phyloP scores from a whole-genome alignment of 768 basidiomycete species.

The Naganishia vishniacii region DNA sequence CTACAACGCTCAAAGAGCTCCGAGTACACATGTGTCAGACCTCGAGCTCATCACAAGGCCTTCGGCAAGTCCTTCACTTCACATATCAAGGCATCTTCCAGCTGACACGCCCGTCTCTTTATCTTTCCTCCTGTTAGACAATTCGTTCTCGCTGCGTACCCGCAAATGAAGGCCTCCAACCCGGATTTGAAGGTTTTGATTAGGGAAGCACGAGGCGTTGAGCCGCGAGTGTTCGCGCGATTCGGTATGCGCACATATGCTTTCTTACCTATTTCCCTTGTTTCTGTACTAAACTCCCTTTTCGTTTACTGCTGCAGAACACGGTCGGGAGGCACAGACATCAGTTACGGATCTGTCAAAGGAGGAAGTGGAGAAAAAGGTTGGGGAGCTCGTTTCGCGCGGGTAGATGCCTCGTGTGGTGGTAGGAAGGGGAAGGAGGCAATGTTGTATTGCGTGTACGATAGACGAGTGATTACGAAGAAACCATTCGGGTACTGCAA shows the following conservation, averaged over 20 bases:
- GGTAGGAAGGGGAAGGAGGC: not conserved
- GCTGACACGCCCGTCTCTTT: not conserved
- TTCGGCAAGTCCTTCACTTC: conserved; percentile 39
- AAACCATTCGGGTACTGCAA: no score
- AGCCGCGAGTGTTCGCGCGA: conserved; percentile 44
- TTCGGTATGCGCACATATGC: conserved; percentile 48
- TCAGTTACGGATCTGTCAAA: conserved; percentile 42
- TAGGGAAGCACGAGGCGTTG: conserved; percentile 46
- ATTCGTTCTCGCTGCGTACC: conserved; percentile 46
- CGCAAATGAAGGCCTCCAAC: conserved; percentile 44
- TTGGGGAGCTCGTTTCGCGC: conserved; percentile 35
- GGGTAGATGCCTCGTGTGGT: conserved; percentile 14
- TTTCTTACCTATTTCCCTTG: no score
- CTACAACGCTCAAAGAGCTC: conserved; percentile 47
- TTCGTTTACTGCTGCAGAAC: conserved; percentile 33
- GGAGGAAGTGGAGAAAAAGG: conserved; percentile 39
- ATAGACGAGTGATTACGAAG: not conserved
- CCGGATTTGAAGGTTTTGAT: conserved; percentile 48
- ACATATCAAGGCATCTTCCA: not conserved
- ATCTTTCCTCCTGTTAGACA: conserved; percentile 30
- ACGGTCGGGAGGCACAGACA: conserved; percentile 42
- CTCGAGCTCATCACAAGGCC: conserved; percentile 36
- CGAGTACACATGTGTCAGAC: conserved; percentile 49
- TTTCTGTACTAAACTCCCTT: not conserved
- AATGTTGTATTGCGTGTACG: conserved; percentile 12